Base-by-base conservation (phyloP, 495 filamentous ascomycete species). In the Aspergillus heteromorphus region DNA sequence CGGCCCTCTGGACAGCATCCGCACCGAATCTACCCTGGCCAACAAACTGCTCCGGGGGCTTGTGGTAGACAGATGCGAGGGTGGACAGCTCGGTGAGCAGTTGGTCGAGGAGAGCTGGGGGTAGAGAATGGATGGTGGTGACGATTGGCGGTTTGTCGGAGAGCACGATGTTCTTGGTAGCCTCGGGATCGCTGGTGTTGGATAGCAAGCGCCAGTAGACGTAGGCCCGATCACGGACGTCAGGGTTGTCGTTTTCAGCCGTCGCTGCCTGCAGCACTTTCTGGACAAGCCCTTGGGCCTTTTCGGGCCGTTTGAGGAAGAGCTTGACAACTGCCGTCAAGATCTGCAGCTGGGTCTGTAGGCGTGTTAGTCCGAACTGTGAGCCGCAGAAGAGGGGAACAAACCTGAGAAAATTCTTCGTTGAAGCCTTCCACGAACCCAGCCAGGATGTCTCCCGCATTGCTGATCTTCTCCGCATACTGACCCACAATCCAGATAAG, bases 401-500 rank as follows among this genome's bases (percentile, higher is more conserved):
- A 30, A 66, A 87, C 85, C 73, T 91, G 89, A 16, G 88, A 88
- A 65, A 92, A 95, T 69, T 96, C 91, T 60, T 95, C 91, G 64
- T 87, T 89, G 70, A 96, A 96, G 2, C 85, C 86, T 48, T 96
- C 91, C 17, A 95, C 90, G 61, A 96, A 96, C 10, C 87, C 83
- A 51, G 81, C 76, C 17, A 96, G 66, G 47, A 96, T 92, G 59
- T 96, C 91, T 54, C 91, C 89, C 2, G 95, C 93, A 65, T 98
- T 97, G 70, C 82, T 95, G 64, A 98, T 98, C 77, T 97, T 97
- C 75, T 97, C 92, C 5, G 95, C 93, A 67, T 97, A 97, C 67
- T 98, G 91, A 42, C 93, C 93, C 8, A 98, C 92, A 65, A 98
- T 97, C 93, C 93, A 98, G 62, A 98, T 97, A 42, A 98, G 74